phyloP scores from a whole-genome alignment of 768 basidiomycete genomes.

The Hysterangium stoloniferum region DNA sequence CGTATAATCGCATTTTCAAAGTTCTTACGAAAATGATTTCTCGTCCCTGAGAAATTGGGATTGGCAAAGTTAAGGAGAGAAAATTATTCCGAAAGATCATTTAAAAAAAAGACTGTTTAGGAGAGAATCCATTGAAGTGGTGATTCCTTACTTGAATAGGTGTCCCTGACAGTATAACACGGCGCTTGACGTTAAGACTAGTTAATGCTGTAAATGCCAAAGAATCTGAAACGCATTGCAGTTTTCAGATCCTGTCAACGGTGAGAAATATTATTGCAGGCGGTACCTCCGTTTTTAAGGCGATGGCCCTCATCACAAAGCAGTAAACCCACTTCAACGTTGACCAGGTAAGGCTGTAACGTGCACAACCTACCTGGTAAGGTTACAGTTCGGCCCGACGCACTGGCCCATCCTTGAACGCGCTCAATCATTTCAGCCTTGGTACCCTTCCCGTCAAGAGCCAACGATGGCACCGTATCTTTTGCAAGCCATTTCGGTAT shows the following conservation, averaged over 20 bases:
- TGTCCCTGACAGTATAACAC: slow-evolving; percentile 91
- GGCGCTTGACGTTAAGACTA: slow-evolving; percentile 74
- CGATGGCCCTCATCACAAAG: slow-evolving; percentile 97
- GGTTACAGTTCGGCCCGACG: slow-evolving; percentile 81
- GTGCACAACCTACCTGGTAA: slow-evolving; percentile 92
- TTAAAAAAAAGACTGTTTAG: slow-evolving; percentile 35
- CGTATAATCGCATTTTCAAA: slow-evolving; percentile 89
- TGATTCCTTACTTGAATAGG: slow-evolving; percentile 63
- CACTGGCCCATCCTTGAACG: slow-evolving; percentile 85
- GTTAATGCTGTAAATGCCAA: slow-evolving; percentile 82
- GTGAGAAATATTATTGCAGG: slow-evolving; percentile 19
- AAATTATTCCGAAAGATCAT: slow-evolving; percentile 92
- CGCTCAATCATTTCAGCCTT: slow-evolving; percentile 72
- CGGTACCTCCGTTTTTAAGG: slow-evolving; percentile 85
- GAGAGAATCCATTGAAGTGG: slow-evolving; percentile 9
- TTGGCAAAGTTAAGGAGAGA: slow-evolving; percentile 91
- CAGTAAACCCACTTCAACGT: slow-evolving; percentile 81
- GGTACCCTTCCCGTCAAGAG: slow-evolving; percentile 87
- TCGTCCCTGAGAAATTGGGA: slow-evolving; percentile 80
- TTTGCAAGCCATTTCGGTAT: slow-evolving; percentile 94
- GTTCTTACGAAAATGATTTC: slow-evolving; percentile 90
- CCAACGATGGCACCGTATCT: slow-evolving; percentile 71
- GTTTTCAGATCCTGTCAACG: slow-evolving; percentile 2
- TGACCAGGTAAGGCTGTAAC: slow-evolving; percentile 64
- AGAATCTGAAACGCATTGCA: slow-evolving; percentile 49